Conservation (phyloP, 2,329 filamentous ascomycete genomes). For the Colletotrichum trifolii region DNA sequence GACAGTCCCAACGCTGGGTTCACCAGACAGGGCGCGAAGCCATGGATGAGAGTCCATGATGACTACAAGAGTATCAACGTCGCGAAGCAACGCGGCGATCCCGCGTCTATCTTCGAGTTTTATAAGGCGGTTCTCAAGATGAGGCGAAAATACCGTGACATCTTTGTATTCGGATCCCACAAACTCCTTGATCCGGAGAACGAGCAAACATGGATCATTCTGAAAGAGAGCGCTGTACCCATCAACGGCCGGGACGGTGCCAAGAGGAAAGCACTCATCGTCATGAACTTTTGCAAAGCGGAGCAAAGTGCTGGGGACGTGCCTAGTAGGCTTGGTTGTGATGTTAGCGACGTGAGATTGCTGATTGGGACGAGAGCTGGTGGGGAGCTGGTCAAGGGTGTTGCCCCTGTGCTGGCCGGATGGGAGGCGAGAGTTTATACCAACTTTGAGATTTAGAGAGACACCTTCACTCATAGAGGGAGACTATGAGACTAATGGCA, state of each 20-base stretch:
- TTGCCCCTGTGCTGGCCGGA: slow-evolving; percentile 33
- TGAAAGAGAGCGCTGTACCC: slow-evolving; percentile 49
- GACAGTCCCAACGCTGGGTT: slow-evolving; percentile 70
- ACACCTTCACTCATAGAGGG: not conserved
- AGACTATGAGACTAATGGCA: not conserved
- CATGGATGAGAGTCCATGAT: slow-evolving; percentile 77
- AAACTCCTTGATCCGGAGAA: slow-evolving; percentile 61
- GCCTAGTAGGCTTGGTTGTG: slow-evolving; percentile 38
- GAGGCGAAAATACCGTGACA: slow-evolving; percentile 64
- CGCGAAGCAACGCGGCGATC: slow-evolving; percentile 56
- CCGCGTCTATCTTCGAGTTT: slow-evolving; percentile 65
- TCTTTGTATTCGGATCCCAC: slow-evolving; percentile 73
- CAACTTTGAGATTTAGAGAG: slow-evolving; percentile 37
- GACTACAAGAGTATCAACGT: slow-evolving; percentile 68
- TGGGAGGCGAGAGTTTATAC: slow-evolving; percentile 46
- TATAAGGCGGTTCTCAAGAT: slow-evolving; percentile 65
- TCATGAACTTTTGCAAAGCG: slow-evolving; percentile 59
- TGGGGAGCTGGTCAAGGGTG: slow-evolving; percentile 6
- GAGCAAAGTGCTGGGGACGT: slow-evolving; percentile 44
- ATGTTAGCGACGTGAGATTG: slow-evolving; percentile 36
- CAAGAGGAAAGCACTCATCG: slow-evolving; percentile 49
- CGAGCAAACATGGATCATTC: slow-evolving; percentile 67
- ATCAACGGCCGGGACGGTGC: slow-evolving; percentile 36
- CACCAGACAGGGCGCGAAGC: slow-evolving; percentile 54
- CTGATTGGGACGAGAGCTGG: slow-evolving; percentile 42